Evolutionary conservation across 805 yeast genomes (phyloP).

Genomic region (Candida railenensis): DNA sequence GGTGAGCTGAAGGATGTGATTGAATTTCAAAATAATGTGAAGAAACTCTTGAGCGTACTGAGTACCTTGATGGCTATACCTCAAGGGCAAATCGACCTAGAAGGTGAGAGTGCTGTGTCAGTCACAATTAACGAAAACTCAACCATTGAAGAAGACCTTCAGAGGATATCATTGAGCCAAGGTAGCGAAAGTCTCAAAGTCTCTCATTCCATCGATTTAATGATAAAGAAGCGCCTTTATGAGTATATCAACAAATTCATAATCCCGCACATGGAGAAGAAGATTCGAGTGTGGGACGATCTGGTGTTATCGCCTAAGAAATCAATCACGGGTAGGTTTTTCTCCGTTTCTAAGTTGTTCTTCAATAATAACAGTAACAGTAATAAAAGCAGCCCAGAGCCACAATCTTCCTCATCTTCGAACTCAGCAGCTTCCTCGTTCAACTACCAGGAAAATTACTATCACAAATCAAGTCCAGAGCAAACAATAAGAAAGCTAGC

Average conservation of each 20-base stretch:
- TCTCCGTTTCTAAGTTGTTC: constrained; percentile 63
- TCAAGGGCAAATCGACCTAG: neutral
- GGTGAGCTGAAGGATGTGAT: constrained; percentile 35
- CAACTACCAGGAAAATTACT: constrained; percentile 54
- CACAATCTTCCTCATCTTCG: constrained; percentile 5
- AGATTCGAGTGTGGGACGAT: constrained; percentile 83
- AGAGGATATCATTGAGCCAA: constrained; percentile 28
- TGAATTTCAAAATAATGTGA: constrained; percentile 26
- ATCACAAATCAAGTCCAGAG: constrained; percentile 63
- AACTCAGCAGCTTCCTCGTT: constrained; percentile 28
- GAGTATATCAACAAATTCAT: constrained; percentile 51
- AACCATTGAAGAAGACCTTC: constrained; percentile 51
- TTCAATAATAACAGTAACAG: constrained; percentile 28
- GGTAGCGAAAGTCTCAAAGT: constrained; percentile 14
- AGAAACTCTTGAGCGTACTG: constrained; percentile 25
- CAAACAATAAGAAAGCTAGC: constrained; percentile 79
- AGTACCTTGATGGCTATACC: constrained; percentile 17
- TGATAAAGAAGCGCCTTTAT: constrained; percentile 37
- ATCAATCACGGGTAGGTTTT: constrained; percentile 72
- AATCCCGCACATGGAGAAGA: constrained; percentile 83
- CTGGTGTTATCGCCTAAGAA: constrained; percentile 72
- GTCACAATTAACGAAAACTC: constrained; percentile 29
- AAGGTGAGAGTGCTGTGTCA: neutral
- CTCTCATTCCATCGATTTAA: constrained; percentile 39
- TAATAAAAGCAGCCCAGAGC: constrained; percentile 6